Evolutionary conservation across 768 basidiomycete species (phyloP).

Genomic region (Trametes cubensis): DNA sequence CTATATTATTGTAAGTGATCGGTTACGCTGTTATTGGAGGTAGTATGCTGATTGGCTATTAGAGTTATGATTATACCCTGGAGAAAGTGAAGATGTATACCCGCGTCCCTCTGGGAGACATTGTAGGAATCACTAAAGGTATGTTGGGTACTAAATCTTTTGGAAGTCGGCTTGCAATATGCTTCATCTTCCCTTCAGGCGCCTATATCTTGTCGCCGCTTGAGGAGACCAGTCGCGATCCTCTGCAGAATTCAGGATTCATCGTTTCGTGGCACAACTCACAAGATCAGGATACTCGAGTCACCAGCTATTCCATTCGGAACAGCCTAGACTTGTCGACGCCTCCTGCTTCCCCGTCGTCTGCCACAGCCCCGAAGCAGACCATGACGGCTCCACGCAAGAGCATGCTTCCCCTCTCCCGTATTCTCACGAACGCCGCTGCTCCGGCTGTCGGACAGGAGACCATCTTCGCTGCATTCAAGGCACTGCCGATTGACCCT

Average conservation of each 20-base stretch:
- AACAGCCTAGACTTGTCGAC: slow-evolving; percentile 54
- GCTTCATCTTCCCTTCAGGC: slow-evolving; percentile 48
- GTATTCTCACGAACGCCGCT: slow-evolving; percentile 42
- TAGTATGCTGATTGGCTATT: neutral
- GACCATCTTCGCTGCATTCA: slow-evolving; percentile 72
- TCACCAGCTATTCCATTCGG: slow-evolving; percentile 83
- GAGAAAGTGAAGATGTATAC: slow-evolving; percentile 91
- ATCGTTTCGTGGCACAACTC: slow-evolving; percentile 75
- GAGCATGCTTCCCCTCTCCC: slow-evolving; percentile 31
- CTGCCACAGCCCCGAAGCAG: slow-evolving; percentile 14
- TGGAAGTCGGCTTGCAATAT: no score
- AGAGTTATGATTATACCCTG: slow-evolving; percentile 93
- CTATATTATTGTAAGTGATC: slow-evolving; percentile 71
- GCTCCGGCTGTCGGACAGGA: slow-evolving; percentile 38
- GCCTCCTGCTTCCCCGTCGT: slow-evolving; percentile 25
- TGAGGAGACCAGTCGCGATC: slow-evolving; percentile 89
- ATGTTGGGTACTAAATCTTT: neutral
- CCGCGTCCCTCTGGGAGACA: slow-evolving; percentile 83
- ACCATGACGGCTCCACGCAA: slow-evolving; percentile 22
- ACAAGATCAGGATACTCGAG: slow-evolving; percentile 66
- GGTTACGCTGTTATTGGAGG: no score
- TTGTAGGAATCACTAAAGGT: slow-evolving; percentile 82
- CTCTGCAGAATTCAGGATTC: slow-evolving; percentile 88
- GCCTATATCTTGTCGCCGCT: slow-evolving; percentile 93
- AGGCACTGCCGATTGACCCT: slow-evolving; percentile 75